Evolutionary conservation across 2,329 filamentous ascomycete species (phyloP), one percentile per base, ranked within the genome.

Genomic region (Phialemoniopsis sp.): DNA sequence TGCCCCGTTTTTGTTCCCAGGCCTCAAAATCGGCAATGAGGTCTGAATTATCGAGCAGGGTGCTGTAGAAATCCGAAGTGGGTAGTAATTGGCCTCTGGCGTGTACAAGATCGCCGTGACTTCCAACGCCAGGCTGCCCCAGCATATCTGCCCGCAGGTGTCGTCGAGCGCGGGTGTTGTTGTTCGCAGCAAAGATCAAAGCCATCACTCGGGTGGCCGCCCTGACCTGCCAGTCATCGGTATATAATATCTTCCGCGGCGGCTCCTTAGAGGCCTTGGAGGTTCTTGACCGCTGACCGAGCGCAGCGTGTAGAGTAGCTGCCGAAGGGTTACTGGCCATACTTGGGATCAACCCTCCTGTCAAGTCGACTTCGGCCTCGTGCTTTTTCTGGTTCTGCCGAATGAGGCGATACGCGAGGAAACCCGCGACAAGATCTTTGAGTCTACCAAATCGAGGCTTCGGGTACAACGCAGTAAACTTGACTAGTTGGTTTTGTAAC

Each of bases 201-300:
- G 86, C 81, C 71, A 95, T 83, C 3, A 94, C 80, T 49, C 84
- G 82, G 4, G 88, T 83, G 8, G 85, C 85, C 10, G 87, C 87
- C 57, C 81, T 85, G 41, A 95, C 79, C 59, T 95, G 89, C 90
- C 90, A 96, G 55, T 95, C 90, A 42, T 91, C 87, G 15, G 75
- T 72, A 56, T 93, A 94, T 0, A 80, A 64, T 3, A 80, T 71
- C 45, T 70, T 70, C 48, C 76, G 78, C 8, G 72, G 62, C 21
- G 72, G 68, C 26, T 77, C 73, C 38, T 76, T 76, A 15, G 67
- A 59, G 10, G 33, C 13, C 19, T 35, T 26, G 6, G 37, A 13
- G 28, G 17, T 53, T 29, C 67, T 62, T 3, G 68, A 63, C 15
- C 68, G 62, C 33, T 72, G 60, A 15, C 74, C 82, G 14, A 94